phyloP scores from a whole-genome alignment of 768 basidiomycete species.

The Russula lepida region DNA sequence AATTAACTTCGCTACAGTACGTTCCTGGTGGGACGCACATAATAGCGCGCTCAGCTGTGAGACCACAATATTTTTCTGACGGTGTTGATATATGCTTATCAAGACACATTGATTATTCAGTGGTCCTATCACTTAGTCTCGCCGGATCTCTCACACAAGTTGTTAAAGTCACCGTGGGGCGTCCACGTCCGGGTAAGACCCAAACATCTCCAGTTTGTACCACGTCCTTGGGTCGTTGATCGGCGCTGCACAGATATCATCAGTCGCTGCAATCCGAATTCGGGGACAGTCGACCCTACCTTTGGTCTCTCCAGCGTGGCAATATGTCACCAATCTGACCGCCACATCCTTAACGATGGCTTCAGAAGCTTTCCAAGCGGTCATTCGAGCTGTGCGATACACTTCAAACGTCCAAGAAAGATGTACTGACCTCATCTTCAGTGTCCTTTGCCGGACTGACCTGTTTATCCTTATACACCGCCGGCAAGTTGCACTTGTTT shows the following conservation, averaged over 20 bases:
- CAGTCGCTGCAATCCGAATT: conserved; percentile 59
- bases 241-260: conserved; percentile 42
- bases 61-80: conserved; percentile 16
- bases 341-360: conserved; percentile 59
- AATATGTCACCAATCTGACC: conserved; percentile 71
- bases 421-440: conserved; percentile 25
- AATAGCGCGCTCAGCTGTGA: conserved; percentile 46
- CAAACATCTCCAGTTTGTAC: background rate
- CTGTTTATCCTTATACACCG: conserved; percentile 80
- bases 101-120: conserved; percentile 28
- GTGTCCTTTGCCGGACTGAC: conserved; percentile 92
- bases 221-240: background rate
- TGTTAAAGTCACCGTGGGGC: conserved; percentile 78
- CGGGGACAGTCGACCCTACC: conserved; percentile 54
- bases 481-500: conserved; percentile 89
- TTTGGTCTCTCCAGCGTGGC: conserved; percentile 67
- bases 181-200: conserved; percentile 70
- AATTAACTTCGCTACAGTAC: conserved; percentile 62
- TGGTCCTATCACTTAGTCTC: conserved; percentile 64
- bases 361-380: conserved; percentile 92
- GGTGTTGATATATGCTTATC: conserved; percentile 4
- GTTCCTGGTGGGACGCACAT: conserved; percentile 89
- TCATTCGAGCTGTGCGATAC: conserved; percentile 69
- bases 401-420: background rate
- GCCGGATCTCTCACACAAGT: conserved; percentile 81